phyloP scores from a whole-genome alignment of 192 early-diverging fungal species.

The Backusella luteola region DNA sequence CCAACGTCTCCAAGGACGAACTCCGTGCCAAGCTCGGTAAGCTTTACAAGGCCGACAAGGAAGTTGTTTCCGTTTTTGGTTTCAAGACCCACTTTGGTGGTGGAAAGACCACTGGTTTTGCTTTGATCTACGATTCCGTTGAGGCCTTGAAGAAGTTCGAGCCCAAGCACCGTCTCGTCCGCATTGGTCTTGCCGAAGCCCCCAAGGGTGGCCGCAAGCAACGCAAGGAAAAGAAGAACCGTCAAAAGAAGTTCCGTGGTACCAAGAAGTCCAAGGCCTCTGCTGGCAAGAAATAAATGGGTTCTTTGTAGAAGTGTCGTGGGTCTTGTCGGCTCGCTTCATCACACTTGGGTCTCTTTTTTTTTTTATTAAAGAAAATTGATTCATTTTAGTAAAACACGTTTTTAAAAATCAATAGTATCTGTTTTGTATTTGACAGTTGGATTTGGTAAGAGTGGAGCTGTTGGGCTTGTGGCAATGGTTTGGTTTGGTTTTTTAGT shows the following conservation, averaged over 20 bases:
- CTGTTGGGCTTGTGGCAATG: too few relatives aligned
- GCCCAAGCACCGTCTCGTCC: conserved; percentile 93
- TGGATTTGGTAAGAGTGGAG: background rate
- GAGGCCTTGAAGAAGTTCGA: conserved; percentile 98
- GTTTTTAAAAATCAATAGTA: background rate
- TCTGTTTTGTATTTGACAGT: background rate
- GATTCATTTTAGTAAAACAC: background rate
- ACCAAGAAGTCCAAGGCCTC: conserved; percentile 87
- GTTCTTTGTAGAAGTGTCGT: background rate
- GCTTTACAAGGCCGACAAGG: conserved; percentile 92
- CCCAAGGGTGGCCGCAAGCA: conserved; percentile 90
- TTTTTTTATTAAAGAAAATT: background rate
- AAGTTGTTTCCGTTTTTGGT: conserved; percentile 90
- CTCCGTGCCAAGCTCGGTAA: conserved; percentile 92
- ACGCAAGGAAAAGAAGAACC: conserved; percentile 99
- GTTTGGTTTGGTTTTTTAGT: too few relatives aligned
- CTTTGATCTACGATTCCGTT: conserved; percentile 92
- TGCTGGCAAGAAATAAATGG: conserved; percentile 36
- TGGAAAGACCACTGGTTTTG: conserved; percentile 94
- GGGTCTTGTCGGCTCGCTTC: background rate
- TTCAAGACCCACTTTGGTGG: conserved; percentile 97
- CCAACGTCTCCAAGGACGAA: conserved; percentile 92
- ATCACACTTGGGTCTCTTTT: background rate
- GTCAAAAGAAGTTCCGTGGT: conserved; percentile 97
- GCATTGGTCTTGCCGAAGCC: conserved; percentile 59